These are phyloP conservation scores for Pichia membranifaciens DNA, from an alignment of 805 yeast genomes.

Conservation along the genomic window DNA sequence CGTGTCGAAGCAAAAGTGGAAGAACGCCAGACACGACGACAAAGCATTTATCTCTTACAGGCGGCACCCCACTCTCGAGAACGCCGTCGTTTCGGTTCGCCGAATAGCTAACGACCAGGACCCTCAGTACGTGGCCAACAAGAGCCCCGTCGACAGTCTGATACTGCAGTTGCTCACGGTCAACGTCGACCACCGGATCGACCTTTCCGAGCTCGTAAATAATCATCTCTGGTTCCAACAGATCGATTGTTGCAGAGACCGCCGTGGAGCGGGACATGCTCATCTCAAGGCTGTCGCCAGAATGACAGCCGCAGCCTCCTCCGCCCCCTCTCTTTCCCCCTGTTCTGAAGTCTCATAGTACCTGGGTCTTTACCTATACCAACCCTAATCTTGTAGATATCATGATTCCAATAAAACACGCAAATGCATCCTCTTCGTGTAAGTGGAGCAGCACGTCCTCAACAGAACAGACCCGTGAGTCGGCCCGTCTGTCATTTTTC, in stretches of 20 bases:
- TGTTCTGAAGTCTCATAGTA: not conserved
- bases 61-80: not conserved
- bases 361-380: too few species aligned
- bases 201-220: not conserved
- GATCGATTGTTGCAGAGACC: not conserved
- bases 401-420: too few species aligned
- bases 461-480: too few species aligned
- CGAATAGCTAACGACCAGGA: not conserved
- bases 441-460: too few species aligned
- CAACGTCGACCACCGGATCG: not conserved
- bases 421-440: too few species aligned
- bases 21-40: slow-evolving; percentile 7
- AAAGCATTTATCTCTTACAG: not conserved
- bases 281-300: not conserved
- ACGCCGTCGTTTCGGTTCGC: not conserved
- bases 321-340: not conserved
- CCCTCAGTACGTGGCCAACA: too few species aligned
- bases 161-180: slow-evolving; percentile 5
- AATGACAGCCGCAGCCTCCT: not conserved
- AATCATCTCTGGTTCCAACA: not conserved
- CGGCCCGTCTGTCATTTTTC: too few species aligned
- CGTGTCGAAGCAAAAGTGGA: slow-evolving; percentile 12
- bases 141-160: not conserved
- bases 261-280: not conserved
- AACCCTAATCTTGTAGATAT: too few species aligned